Percentiles rank a stretch among this genome's conserved stretches.
These are phyloP conservation scores for Trypethelium eluteriae DNA, from an alignment of 495 filamentous ascomycete species.

Conservation along the genomic window DNA sequence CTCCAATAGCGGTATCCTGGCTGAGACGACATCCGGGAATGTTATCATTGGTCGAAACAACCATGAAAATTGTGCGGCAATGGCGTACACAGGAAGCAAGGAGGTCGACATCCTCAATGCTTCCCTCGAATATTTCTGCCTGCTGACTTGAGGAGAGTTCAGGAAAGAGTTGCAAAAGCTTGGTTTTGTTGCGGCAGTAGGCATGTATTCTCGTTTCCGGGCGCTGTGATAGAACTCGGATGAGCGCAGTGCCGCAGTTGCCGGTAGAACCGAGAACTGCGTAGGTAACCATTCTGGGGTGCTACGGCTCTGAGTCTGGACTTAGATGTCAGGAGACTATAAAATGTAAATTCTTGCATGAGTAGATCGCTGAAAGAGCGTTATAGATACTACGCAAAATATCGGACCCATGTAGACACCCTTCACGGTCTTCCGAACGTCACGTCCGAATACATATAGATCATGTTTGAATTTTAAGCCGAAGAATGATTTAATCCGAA, in stretches of 20 bases:
- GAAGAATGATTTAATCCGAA: background rate
- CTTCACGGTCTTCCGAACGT: background rate
- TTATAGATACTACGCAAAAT: background rate
- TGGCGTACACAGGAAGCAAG: conserved; percentile 18
- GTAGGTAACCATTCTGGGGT: conserved; percentile 4
- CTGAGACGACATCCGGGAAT: conserved; percentile 20
- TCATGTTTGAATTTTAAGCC: background rate
- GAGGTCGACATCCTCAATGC: conserved; percentile 26
- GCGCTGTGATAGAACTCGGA: conserved; percentile 6
- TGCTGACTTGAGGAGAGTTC: conserved; percentile 8
- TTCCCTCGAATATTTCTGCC: conserved; percentile 30
- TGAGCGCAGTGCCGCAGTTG: conserved; percentile 14
- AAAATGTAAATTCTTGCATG: background rate
- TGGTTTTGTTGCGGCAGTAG: conserved; percentile 14
- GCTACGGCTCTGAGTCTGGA: background rate
- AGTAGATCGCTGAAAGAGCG: background rate
- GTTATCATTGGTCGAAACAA: conserved; percentile 20
- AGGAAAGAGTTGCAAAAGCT: conserved; percentile 13
- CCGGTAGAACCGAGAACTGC: conserved; percentile 15
- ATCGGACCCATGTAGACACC: background rate
- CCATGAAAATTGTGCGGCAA: conserved; percentile 17
- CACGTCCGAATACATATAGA: background rate
- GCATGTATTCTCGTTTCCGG: conserved; percentile 12
- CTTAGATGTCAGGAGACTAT: background rate
- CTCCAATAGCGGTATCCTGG: conserved; percentile 14